Evolutionary conservation across 257 asterid species (phyloP).

Genomic region (Galeopsis tetrahit): DNA sequence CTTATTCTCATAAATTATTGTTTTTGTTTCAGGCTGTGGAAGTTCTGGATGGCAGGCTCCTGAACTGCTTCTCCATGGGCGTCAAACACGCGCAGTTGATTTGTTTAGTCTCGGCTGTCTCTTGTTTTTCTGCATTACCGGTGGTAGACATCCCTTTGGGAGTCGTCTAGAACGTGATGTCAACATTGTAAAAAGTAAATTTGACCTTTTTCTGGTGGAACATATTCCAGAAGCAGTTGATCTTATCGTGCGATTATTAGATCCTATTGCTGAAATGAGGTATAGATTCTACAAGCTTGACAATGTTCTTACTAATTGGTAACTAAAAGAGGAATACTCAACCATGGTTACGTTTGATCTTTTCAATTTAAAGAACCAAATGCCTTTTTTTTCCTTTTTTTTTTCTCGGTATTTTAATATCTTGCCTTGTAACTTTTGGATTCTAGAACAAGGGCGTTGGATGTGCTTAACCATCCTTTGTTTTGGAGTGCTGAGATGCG

Average conservation of each 20-base stretch:
- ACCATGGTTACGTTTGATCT: not conserved
- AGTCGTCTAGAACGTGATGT: slow-evolving; percentile 81
- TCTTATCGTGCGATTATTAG: slow-evolving; percentile 63
- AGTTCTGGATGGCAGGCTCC: slow-evolving; percentile 99
- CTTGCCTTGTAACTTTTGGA: slow-evolving; percentile 15
- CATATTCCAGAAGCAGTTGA: slow-evolving; percentile 91
- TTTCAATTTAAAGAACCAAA: not conserved
- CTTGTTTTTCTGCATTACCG: slow-evolving; percentile 82
- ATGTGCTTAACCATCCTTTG: slow-evolving; percentile 84
- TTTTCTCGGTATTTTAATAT: not conserved
- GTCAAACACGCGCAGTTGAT: slow-evolving; percentile 95
- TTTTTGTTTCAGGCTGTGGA: slow-evolving; percentile 69
- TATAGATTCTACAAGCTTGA: slow-evolving; percentile 35
- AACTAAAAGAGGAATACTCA: no score
- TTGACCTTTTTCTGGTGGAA: slow-evolving; percentile 82
- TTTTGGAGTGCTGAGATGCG: slow-evolving; percentile 93
- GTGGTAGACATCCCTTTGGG: slow-evolving; percentile 96
- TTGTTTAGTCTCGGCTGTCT: slow-evolving; percentile 89
- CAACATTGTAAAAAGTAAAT: slow-evolving; percentile 67
- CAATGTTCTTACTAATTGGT: not conserved
- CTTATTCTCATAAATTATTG: slow-evolving; percentile 9
- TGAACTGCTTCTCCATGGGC: slow-evolving; percentile 90
- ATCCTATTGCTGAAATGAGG: slow-evolving; percentile 79
- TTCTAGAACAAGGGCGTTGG: slow-evolving; percentile 74
- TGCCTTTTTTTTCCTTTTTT: not conserved